Conservation (phyloP, 2,329 filamentous ascomycete genomes). For the Tolypocladium endophyticum region DNA sequence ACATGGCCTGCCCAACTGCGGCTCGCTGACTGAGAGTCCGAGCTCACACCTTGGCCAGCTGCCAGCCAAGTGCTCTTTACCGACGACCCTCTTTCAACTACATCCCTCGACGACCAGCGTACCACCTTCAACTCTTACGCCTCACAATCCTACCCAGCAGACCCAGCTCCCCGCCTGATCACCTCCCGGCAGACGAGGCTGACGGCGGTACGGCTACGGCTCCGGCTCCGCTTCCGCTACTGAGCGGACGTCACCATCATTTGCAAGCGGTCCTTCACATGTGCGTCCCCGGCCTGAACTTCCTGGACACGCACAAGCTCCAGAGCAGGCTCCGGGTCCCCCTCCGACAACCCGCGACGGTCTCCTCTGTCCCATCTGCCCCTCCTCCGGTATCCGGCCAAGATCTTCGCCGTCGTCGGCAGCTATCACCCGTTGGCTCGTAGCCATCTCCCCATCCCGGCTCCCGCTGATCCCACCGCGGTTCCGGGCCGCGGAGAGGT, state of each 20-base stretch:
- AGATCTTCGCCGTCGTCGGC: slow-evolving; percentile 4
- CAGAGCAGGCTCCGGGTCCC: background rate
- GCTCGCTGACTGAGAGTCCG: background rate
- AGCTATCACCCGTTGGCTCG: slow-evolving; percentile 9
- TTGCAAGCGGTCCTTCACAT: slow-evolving; percentile 1
- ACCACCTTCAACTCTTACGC: background rate
- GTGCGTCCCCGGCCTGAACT: slow-evolving; percentile 2
- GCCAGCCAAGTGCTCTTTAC: background rate
- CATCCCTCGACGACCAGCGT: background rate
- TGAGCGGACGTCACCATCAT: background rate
- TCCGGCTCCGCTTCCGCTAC: background rate
- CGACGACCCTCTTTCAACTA: slow-evolving; percentile 2
- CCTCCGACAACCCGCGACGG: background rate
- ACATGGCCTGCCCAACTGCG: background rate
- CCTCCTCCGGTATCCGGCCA: slow-evolving; percentile 1
- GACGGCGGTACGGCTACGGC: background rate
- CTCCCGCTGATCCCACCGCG: slow-evolving; percentile 17
- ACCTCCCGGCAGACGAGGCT: background rate
- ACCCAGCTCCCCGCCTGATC: background rate
- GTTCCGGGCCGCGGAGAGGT: slow-evolving; percentile 27
- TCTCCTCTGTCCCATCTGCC: slow-evolving; percentile 1
- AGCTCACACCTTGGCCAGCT: background rate
- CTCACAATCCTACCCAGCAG: background rate
- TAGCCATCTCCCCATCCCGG: slow-evolving; percentile 12
- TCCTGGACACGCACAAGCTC: slow-evolving; percentile 3